Conservation (phyloP, 2,329 filamentous ascomycete genomes). For the Lecanoromycetidae sp. region DNA sequence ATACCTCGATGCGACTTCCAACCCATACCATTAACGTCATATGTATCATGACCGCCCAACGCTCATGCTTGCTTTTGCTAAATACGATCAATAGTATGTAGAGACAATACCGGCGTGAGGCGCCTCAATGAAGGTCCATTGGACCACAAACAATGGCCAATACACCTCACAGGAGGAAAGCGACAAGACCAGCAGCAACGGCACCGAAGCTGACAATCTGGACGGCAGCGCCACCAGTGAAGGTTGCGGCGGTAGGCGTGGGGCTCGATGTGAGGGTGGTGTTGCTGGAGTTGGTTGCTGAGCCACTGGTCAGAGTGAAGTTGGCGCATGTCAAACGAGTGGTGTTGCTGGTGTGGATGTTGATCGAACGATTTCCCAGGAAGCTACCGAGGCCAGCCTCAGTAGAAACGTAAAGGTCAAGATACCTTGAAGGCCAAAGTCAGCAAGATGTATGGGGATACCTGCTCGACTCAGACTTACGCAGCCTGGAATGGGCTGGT, state of each 20-base stretch:
- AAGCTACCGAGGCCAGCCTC: conserved; percentile 31
- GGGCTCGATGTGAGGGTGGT: conserved; percentile 2
- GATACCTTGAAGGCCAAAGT: conserved; percentile 27
- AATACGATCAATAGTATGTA: neutral
- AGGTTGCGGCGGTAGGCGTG: conserved; percentile 2
- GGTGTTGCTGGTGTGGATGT: conserved; percentile 42
- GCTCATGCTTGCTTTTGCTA: neutral
- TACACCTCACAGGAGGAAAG: conserved; percentile 12
- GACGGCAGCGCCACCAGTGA: conserved; percentile 15
- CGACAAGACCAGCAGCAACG: conserved; percentile 14
- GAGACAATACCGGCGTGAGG: neutral
- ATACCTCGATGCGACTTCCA: neutral
- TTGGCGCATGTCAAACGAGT: conserved; percentile 47
- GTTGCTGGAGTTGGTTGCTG: conserved; percentile 6
- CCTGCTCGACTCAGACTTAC: conserved; percentile 19
- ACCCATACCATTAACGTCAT: conserved; percentile 6
- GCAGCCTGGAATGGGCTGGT: conserved; percentile 23
- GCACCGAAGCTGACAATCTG: conserved; percentile 13
- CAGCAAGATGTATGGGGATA: neutral
- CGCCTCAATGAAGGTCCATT: too few species aligned
- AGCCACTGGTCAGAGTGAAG: conserved; percentile 28
- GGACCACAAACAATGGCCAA: too few species aligned
- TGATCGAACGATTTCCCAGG: conserved; percentile 43
- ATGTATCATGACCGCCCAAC: conserved; percentile 1
- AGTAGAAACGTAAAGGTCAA: conserved; percentile 40